Evolutionary conservation across 1,139 yeast genomes (phyloP).

Genomic region (Zygosaccharomyces sapae): DNA sequence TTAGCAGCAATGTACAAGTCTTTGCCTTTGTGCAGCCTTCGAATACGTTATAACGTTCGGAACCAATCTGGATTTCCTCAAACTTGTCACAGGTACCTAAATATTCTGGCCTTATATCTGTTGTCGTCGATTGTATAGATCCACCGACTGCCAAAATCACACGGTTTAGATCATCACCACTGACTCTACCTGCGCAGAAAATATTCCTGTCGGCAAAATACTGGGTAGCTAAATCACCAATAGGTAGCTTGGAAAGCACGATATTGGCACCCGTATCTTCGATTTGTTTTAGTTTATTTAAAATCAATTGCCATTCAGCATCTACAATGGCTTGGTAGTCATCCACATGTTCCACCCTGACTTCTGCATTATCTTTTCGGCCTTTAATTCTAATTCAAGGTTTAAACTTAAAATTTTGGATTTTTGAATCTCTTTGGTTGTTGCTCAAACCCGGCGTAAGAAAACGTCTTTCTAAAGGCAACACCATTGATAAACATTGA

Average conservation of each 20-base stretch:
- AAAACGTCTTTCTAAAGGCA: slow-evolving; percentile 93
- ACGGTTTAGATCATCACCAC: slow-evolving; percentile 84
- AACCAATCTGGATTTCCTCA: slow-evolving; percentile 94
- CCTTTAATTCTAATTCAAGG: slow-evolving; percentile 92
- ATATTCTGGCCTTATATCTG: slow-evolving; percentile 66
- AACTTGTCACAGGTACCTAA: slow-evolving; percentile 82
- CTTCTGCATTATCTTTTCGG: slow-evolving; percentile 99
- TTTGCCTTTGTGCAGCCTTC: slow-evolving; percentile 89
- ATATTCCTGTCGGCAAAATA: slow-evolving; percentile 93
- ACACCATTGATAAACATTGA: slow-evolving; percentile 88
- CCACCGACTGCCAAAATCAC: slow-evolving; percentile 96
- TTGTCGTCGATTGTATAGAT: slow-evolving; percentile 77
- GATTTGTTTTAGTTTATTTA: slow-evolving; percentile 79
- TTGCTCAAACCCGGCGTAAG: slow-evolving; percentile 97
- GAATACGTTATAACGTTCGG: slow-evolving; percentile 89
- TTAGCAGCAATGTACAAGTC: slow-evolving; percentile 85
- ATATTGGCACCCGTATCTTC: slow-evolving; percentile 85
- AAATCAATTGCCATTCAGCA: slow-evolving; percentile 96
- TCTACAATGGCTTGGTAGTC: slow-evolving; percentile 96
- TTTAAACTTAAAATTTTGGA: slow-evolving; percentile 84
- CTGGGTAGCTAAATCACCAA: slow-evolving; percentile 97
- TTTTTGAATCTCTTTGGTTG: slow-evolving; percentile 81
- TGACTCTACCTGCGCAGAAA: slow-evolving; percentile 96
- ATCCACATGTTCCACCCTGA: slow-evolving; percentile 85
- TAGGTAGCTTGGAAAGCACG: slow-evolving; percentile 89